phyloP scores from a whole-genome alignment of 2,329 filamentous ascomycete species.

The Peltaster fructicola region DNA sequence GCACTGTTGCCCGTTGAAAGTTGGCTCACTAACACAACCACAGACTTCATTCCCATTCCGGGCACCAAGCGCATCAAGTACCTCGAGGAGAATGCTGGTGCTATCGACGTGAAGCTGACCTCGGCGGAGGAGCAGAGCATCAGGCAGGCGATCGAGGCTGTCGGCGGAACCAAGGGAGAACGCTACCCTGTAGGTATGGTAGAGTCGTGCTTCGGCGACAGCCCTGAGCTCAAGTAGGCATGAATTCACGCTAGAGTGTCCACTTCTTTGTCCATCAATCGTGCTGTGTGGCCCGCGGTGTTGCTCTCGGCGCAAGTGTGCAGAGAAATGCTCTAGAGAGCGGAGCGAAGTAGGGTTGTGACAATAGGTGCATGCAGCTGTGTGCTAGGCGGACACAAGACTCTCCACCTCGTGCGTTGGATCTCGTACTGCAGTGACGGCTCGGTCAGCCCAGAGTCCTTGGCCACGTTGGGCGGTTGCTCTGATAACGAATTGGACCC shows the following conservation, averaged over 20 bases:
- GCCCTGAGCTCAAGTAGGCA: conserved; percentile 6
- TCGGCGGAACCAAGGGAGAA: conserved; percentile 13
- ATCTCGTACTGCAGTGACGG: too few species aligned
- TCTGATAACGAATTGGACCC: too few species aligned
- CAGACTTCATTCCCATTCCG: too few species aligned
- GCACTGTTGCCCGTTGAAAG: conserved; percentile 8
- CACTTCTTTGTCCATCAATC: not conserved
- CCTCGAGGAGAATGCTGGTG: conserved; percentile 12
- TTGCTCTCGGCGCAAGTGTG: too few species aligned
- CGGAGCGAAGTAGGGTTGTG: too few species aligned
- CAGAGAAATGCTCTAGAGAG: too few species aligned
- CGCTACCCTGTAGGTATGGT: conserved; percentile 16
- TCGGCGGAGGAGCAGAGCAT: conserved; percentile 13
- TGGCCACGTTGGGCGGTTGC: too few species aligned
- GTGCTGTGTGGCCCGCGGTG: not conserved
- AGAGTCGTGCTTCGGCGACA: conserved; percentile 12
- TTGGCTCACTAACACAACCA: conserved; percentile 5
- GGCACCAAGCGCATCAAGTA: conserved; percentile 15
- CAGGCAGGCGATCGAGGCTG: conserved; percentile 15
- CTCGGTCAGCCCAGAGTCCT: too few species aligned
- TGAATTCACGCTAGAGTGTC: not conserved
- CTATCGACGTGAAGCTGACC: conserved; percentile 10
- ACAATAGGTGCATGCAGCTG: too few species aligned
- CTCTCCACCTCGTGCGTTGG: too few species aligned
- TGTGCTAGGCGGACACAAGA: too few species aligned